Evolutionary conservation across 805 yeast genomes (phyloP), one percentile per base, ranked within the genome.

Genomic region (Teunomyces barrocoloradensis): DNA sequence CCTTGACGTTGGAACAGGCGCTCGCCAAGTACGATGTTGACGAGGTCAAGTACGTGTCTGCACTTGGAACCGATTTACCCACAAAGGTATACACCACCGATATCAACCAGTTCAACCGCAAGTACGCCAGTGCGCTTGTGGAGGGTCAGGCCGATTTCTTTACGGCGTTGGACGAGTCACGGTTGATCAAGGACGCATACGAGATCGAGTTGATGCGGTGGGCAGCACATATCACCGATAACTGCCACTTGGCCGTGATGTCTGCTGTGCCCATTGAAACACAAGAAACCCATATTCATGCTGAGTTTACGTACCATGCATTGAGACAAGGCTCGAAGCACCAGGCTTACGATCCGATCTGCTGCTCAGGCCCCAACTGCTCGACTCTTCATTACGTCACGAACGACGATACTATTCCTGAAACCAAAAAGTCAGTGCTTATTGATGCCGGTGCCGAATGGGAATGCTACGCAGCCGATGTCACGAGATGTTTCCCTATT

Each of bases 401-500:
- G 59, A 92, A 92, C 60, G 94, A 90, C 58, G 73, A 64, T 18
- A 72, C 65, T 3, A 57, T 66, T 12, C 50, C 52, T 6, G 69
- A 75, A 3, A 78, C 77, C 15, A 83, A 81, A 58, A 81, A 79
- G 41, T 78, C 91, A 5, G 77, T 92, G 10, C 77, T 92, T 51
- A 84, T 92, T 45, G 99, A 92, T 70, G 97, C 98, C 6, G 99
- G 99, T 47, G 96, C 97, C 2, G 98, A 92, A 68, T 92, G 97
- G 97, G 80, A 81, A 53, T 83, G 89, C 64, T 92, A 92, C 66
- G 91, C 97, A 2, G 77, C 89, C 38, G 99, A 92, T 64, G 97
- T 94, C 37, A 94, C 99, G 12, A 80, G 99, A 63, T 87, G 95
- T 62, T 92, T 90, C 80, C 99, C 99, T 25, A 82, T 89, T 46